A percentile compares a stretch with the other conserved stretches of the same genome.
These are phyloP conservation scores for Larix kaempferi DNA, from an alignment of 75 land plant species.

Conservation along the genomic window DNA sequence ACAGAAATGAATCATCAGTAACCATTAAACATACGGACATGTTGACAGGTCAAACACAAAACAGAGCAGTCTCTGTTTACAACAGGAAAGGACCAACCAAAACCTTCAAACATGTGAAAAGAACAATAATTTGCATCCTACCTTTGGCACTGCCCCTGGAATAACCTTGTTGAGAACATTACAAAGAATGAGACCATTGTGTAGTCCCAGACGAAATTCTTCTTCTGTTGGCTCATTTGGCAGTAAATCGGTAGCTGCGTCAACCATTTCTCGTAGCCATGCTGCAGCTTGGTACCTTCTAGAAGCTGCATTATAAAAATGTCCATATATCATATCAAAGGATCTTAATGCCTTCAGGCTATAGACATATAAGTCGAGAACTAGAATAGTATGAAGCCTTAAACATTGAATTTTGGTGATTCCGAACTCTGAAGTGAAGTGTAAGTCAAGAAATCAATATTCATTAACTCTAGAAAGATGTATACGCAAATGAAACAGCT, in stretches of 20 bases:
- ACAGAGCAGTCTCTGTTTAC: neutral
- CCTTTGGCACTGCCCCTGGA: conserved; percentile 75
- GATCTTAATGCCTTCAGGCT: too few species aligned
- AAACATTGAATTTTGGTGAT: too few species aligned
- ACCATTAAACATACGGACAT: neutral
- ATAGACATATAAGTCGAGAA: too few species aligned
- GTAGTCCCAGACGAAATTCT: conserved; percentile 60
- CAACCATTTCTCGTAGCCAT: conserved; percentile 77
- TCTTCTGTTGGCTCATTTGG: conserved; percentile 62
- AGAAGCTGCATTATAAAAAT: conserved; percentile 34
- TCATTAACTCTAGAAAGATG: too few species aligned
- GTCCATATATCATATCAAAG: neutral
- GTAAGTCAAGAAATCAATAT: too few species aligned
- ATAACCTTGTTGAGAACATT: conserved; percentile 72
- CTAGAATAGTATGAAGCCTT: too few species aligned
- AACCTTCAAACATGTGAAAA: neutral
- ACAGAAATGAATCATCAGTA: neutral
- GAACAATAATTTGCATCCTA: neutral
- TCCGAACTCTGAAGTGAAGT: too few species aligned
- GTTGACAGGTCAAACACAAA: neutral
- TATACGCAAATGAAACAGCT: too few species aligned
- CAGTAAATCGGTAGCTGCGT: conserved; percentile 26
- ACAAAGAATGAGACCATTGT: conserved; percentile 78
- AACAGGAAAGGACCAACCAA: neutral
- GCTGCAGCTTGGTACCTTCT: conserved; percentile 64